Evolutionary conservation across 306 rosid genomes (phyloP).

Genomic region (Vicia villosa): DNA sequence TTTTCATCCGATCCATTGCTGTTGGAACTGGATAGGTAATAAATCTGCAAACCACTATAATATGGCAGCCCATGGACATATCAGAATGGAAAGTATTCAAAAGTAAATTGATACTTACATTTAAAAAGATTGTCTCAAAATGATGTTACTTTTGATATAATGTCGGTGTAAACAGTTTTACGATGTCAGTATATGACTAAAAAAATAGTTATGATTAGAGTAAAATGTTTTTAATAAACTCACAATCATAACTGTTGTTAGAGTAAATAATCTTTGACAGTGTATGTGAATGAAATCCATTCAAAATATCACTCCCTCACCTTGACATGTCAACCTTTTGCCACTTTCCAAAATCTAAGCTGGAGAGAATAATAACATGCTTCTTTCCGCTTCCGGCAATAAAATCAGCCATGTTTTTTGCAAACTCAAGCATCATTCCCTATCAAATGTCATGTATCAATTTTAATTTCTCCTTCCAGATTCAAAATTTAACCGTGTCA

Average conservation of each 20-base stretch:
- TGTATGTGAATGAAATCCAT: no score
- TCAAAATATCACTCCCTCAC: slow-evolving; percentile 41
- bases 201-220: no score
- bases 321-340: slow-evolving; percentile 80
- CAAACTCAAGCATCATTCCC: slow-evolving; percentile 83
- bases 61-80: slow-evolving; percentile 35
- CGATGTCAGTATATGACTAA: no score
- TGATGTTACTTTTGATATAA: no score
- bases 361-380: slow-evolving; percentile 73
- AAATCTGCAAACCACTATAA: slow-evolving; percentile 83
- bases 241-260: no score
- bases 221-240: no score
- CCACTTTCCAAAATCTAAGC: slow-evolving; percentile 95
- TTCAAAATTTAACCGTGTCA: slow-evolving; percentile 6
- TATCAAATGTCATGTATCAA: slow-evolving; percentile 37
- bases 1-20: slow-evolving; percentile 69
- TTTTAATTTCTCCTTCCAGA: slow-evolving; percentile 20
- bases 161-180: no score
- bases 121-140: slow-evolving; percentile 1
- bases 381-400: slow-evolving; percentile 68
- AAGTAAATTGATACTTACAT: slow-evolving; percentile 23
- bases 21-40: slow-evolving; percentile 76
- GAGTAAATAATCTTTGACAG: no score
- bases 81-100: slow-evolving; percentile 32
- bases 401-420: slow-evolving; percentile 74